These are phyloP conservation scores for Myriangium duriaei DNA, from an alignment of 2,329 filamentous ascomycete genomes.

Conservation along the genomic window DNA sequence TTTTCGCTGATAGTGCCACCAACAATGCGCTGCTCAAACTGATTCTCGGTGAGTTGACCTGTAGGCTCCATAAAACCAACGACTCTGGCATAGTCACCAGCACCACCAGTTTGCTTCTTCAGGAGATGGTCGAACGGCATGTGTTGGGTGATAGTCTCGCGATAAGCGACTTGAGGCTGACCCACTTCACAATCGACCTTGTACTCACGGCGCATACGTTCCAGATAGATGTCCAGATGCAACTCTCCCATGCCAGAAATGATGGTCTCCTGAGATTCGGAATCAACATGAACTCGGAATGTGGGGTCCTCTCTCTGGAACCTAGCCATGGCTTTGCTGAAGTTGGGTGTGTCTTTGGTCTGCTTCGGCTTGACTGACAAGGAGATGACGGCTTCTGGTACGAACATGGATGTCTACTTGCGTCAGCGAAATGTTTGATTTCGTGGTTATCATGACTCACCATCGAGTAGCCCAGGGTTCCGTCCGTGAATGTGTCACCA, in stretches of 20 bases:
- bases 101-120: conserved; percentile 90
- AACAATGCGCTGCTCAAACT: conserved; percentile 75
- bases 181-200: conserved; percentile 92
- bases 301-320: conserved; percentile 98
- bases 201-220: conserved; percentile 94
- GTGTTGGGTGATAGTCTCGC: conserved; percentile 73
- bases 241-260: conserved; percentile 98
- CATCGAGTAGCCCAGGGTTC: conserved; percentile 85
- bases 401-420: conserved; percentile 69
- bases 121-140: conserved; percentile 86
- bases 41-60: conserved; percentile 57
- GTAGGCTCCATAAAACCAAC: conserved; percentile 85
- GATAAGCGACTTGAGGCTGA: conserved; percentile 91
- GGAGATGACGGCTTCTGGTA: conserved; percentile 95
- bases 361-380: conserved; percentile 94
- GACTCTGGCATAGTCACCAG: conserved; percentile 90
- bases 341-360: conserved; percentile 81
- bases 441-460: not conserved
- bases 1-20: conserved; percentile 92
- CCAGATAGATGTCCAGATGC: conserved; percentile 93
- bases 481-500: conserved; percentile 96
- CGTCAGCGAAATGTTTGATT: conserved; percentile 16
- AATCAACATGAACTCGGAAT: conserved; percentile 86
- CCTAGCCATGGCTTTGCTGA: conserved; percentile 96
- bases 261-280: conserved; percentile 89